Base-by-base conservation (phyloP, 1,139 yeast species). In the Entelexis paramagnoliae region DNA sequence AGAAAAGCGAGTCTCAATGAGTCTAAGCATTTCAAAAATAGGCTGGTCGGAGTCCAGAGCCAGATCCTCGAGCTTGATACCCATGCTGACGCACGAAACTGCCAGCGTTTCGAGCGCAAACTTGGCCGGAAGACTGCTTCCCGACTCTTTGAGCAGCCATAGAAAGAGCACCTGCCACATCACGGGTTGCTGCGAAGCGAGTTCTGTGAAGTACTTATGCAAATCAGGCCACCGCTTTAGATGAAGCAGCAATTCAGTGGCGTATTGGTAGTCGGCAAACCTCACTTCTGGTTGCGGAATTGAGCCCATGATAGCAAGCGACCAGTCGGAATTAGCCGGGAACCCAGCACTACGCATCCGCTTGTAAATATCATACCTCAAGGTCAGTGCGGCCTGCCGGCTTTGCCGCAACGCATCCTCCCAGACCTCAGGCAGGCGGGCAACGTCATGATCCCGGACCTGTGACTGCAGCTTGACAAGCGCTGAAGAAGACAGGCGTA, bases 1-100 rank as follows among this genome's bases (percentile, higher is more conserved):
- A 5, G 24, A 14, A 16, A 39, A 45, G 16, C 34, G 29, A 17
- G 72, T 70, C 54, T 81, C 70, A 52, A 56, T 20, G 1, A n/a
- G 22, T 14, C 34, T 20, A 6, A 52, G 48, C 34, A 46, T 36
- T 3, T 47, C 28, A 13, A 54, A 30, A 3, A 52, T 41, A 5
- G 56, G 51, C 11, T 28, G 30, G 11, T 45, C 43, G 14, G 44
- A 11, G 1, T 43, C 20, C 6, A 32, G 24, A 2, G 40, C 28
- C 22, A 52, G 28, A 2, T 51, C 26, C 11, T 44, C 51, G 5
- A 53, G 44, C 36, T 51, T 42, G 14, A 51, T 26, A n/a, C 40
- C 51, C 36, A 47, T 28, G 11, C 33, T 33, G 16, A 48, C 11
- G 22, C 51, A 42, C 19, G 50, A 38, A n/a, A 33, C 38, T 3